Percentiles rank a stretch among this genome's conserved stretches.
Evolutionary conservation across 257 asterid species (phyloP).

Genomic region (Fraxinus anomala): DNA sequence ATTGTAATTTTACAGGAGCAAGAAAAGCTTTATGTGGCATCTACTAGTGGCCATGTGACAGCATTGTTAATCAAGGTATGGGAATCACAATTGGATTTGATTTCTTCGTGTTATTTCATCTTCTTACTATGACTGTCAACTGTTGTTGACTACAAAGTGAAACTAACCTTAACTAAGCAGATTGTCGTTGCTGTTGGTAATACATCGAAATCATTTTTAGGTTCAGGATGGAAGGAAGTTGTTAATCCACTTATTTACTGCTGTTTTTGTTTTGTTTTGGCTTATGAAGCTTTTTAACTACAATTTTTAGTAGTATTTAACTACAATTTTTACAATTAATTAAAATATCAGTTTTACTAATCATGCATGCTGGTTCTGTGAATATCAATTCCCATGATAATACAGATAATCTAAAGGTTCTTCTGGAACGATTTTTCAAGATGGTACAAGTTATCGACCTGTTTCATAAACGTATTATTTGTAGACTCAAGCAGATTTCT

Average conservation of each 20-base stretch:
- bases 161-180: slow-evolving; percentile 18
- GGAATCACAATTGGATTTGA: slow-evolving; percentile 3
- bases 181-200: not conserved
- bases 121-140: slow-evolving; percentile 17
- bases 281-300: not conserved
- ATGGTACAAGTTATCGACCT: not conserved
- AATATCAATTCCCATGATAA: not conserved
- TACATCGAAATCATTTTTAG: not conserved
- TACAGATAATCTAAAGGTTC: not conserved
- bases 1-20: slow-evolving; percentile 51
- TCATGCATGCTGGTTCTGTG: not conserved
- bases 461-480: not conserved
- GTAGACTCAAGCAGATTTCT: not conserved
- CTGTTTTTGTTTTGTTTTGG: slow-evolving; percentile 5
- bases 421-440: not conserved
- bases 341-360: not conserved
- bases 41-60: slow-evolving; percentile 82
- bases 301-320: not conserved
- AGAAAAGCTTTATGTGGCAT: slow-evolving; percentile 78
- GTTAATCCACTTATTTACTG: slow-evolving; percentile 1
- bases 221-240: not conserved
- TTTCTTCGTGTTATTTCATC: slow-evolving; percentile 13
- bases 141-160: not conserved
- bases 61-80: slow-evolving; percentile 69
- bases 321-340: not conserved